phyloP scores from a whole-genome alignment of 768 basidiomycete genomes.

The Antrodiella citrinella region DNA sequence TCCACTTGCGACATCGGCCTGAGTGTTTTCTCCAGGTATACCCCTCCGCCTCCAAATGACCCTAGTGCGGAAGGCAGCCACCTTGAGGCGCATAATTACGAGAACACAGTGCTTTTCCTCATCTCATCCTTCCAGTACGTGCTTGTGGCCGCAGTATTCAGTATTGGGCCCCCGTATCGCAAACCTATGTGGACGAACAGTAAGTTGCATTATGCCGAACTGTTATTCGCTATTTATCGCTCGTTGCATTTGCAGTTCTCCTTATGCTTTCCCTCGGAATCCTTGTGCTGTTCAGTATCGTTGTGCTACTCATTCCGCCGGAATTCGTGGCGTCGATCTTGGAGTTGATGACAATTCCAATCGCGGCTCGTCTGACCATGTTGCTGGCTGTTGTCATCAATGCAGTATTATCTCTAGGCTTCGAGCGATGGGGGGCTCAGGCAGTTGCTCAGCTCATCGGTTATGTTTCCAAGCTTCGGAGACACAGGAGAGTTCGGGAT shows the following conservation, averaged over 20 bases:
- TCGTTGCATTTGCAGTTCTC: slow-evolving; percentile 41
- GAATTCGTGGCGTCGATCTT: slow-evolving; percentile 49
- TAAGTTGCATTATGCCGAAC: slow-evolving; percentile 24
- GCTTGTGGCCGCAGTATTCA: slow-evolving; percentile 93
- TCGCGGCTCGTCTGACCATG: slow-evolving; percentile 61
- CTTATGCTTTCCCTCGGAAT: slow-evolving; percentile 71
- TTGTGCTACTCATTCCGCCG: slow-evolving; percentile 72
- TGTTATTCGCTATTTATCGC: not conserved
- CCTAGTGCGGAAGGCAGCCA: slow-evolving; percentile 48
- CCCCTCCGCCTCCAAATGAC: slow-evolving; percentile 45
- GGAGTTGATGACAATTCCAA: slow-evolving; percentile 69
- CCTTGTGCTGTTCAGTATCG: slow-evolving; percentile 64
- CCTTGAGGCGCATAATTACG: slow-evolving; percentile 79
- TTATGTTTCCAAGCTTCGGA: slow-evolving; percentile 32
- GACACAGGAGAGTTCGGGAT: slow-evolving; percentile 42
- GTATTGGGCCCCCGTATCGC: slow-evolving; percentile 95
- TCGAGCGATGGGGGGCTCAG: slow-evolving; percentile 70
- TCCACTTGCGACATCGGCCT: slow-evolving; percentile 3
- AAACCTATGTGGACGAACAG: slow-evolving; percentile 94
- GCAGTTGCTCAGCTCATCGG: slow-evolving; percentile 50
- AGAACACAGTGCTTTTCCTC: slow-evolving; percentile 88
- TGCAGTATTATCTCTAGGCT: slow-evolving; percentile 59
- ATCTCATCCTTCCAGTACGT: slow-evolving; percentile 99
- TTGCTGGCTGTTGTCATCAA: slow-evolving; percentile 62
- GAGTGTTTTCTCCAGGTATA: slow-evolving; percentile 50